These are phyloP conservation scores for Trifolium subterraneum DNA, from an alignment of 306 rosid species.

Conservation along the genomic window DNA sequence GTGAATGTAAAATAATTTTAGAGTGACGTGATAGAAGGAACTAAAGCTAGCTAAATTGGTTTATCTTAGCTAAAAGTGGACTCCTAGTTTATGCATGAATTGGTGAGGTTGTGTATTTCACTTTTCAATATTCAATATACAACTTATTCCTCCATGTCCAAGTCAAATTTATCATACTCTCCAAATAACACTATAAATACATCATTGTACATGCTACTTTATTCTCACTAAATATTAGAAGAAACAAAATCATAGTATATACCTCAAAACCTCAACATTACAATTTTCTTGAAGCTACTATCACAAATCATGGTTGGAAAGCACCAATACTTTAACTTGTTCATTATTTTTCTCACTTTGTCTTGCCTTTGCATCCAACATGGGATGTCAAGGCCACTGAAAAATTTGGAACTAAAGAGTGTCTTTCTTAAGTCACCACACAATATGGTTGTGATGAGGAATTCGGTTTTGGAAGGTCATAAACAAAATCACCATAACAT, in stretches of 20 bases:
- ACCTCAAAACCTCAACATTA: neutral
- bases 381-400: slow-evolving; percentile 49
- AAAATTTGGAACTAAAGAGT: slow-evolving; percentile 24
- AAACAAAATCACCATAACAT: neutral
- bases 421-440: slow-evolving; percentile 21
- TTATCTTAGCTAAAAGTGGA: neutral
- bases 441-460: slow-evolving; percentile 15
- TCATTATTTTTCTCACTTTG: slow-evolving; percentile 35
- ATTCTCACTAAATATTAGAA: slow-evolving; percentile 27
- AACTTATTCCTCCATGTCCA: too few relatives aligned
- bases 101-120: neutral
- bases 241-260: slow-evolving; percentile 1
- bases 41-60: neutral
- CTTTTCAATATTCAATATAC: too few relatives aligned
- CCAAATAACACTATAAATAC: slow-evolving; percentile 47
- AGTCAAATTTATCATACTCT: too few relatives aligned
- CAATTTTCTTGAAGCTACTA: neutral
- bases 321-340: slow-evolving; percentile 37
- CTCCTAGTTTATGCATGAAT: neutral
- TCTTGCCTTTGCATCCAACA: slow-evolving; percentile 21
- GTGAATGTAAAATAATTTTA: too few relatives aligned
- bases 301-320: slow-evolving; percentile 44
- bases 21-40: neutral
- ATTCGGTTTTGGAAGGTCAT: slow-evolving; percentile 17
- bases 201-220: slow-evolving; percentile 18